Conservation (phyloP, 768 basidiomycete genomes). For the Boletus huronensis region DNA sequence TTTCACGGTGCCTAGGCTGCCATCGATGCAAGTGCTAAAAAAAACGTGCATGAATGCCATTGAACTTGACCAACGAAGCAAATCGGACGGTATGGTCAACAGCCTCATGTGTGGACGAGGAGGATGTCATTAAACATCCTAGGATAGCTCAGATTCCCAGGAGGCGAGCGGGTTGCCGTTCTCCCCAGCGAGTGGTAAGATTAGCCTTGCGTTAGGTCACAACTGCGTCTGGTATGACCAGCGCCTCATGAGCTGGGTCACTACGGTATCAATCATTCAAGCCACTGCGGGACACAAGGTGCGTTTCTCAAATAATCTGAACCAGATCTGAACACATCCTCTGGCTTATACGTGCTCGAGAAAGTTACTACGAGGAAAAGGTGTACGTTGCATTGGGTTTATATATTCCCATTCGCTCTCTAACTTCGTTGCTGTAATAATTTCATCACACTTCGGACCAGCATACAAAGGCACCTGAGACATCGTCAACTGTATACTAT, state of each 20-base stretch:
- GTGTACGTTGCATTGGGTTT: not conserved
- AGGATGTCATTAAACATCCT: not conserved
- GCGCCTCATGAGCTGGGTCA: no score
- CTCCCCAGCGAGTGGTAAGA: not conserved
- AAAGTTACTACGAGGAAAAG: not conserved
- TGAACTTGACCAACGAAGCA: no score
- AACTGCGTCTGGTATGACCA: no score
- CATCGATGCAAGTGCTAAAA: not conserved
- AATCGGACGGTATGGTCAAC: not conserved
- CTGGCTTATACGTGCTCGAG: not conserved
- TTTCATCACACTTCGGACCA: not conserved
- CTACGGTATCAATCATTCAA: not conserved
- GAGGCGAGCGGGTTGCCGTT: not conserved
- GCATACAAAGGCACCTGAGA: not conserved
- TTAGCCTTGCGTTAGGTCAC: not conserved
- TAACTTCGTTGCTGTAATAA: not conserved
- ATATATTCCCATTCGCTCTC: not conserved
- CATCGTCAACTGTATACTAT: not conserved
- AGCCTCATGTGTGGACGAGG: not conserved
- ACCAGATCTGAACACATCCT: not conserved
- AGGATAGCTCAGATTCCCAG: not conserved
- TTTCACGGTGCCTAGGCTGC: not conserved
- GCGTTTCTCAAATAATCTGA: not conserved
- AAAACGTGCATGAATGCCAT: no score
- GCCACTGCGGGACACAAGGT: not conserved